Percentiles rank a stretch among this genome's conserved stretches.
phyloP scores from a whole-genome alignment of 768 basidiomycete genomes.

The Suillus cothurnatus region DNA sequence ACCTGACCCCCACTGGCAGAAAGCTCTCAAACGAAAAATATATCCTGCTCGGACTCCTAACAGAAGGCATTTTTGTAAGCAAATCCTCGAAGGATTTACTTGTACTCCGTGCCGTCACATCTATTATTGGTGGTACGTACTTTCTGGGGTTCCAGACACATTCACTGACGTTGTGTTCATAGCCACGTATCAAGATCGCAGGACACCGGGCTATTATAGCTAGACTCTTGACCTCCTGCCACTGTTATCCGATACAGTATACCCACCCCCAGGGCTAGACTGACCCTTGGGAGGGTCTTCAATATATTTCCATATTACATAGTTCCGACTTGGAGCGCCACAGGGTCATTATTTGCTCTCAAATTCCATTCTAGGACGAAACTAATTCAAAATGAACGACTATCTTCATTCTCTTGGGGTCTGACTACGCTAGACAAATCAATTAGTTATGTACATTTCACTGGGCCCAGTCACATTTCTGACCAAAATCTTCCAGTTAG shows the following conservation, averaged over 20 bases:
- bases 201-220: constrained; percentile 6
- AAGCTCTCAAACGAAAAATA: constrained; percentile 9
- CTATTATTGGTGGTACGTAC: not conserved
- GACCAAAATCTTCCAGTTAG: constrained; percentile 18
- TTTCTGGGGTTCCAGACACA: not conserved
- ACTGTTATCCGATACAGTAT: constrained; percentile 29
- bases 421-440: constrained; percentile 27
- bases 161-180: constrained; percentile 8
- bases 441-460: constrained; percentile 29
- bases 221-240: constrained; percentile 11
- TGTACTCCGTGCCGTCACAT: not conserved
- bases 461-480: not conserved
- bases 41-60: constrained; percentile 13
- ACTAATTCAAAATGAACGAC: not conserved
- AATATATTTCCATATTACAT: constrained; percentile 40
- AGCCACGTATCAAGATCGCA: constrained; percentile 17
- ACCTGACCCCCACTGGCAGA: constrained; percentile 6
- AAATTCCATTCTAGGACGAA: constrained; percentile 39
- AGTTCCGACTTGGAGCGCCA: constrained; percentile 37
- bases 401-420: not conserved
- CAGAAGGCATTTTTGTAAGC: constrained; percentile 5
- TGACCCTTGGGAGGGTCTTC: constrained; percentile 42
- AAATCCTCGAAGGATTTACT: constrained; percentile 10
- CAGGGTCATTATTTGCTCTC: constrained; percentile 44
- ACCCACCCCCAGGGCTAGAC: constrained; percentile 31